phyloP scores from a whole-genome alignment of 192 early-diverging fungal species.

The Polychytrium aggregatum region DNA sequence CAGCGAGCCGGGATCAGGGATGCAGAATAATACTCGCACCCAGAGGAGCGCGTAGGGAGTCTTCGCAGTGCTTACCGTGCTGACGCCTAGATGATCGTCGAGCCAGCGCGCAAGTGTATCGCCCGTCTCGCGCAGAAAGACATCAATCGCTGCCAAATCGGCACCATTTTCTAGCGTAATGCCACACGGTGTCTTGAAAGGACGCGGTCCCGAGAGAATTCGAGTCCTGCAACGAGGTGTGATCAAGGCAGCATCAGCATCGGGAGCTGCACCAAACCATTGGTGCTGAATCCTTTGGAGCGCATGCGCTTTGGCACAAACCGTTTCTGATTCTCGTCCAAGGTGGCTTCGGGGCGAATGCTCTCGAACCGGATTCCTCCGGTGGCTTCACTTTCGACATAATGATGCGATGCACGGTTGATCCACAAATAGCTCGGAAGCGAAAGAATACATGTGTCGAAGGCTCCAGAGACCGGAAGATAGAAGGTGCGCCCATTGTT shows the following conservation, averaged over 20 bases:
- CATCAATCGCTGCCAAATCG: slow-evolving; percentile 6
- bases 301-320: too few species aligned
- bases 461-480: slow-evolving; percentile 33
- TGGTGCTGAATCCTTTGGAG: too few species aligned
- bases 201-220: slow-evolving; percentile 12
- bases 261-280: too few species aligned
- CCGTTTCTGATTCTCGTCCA: slow-evolving; percentile 15
- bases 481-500: slow-evolving; percentile 17
- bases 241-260: too few species aligned
- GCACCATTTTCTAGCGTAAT: slow-evolving; percentile 17
- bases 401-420: too few species aligned
- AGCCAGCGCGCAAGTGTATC: slow-evolving; percentile 32
- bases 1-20: too few species aligned
- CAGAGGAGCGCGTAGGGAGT: too few species aligned
- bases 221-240: slow-evolving; percentile 8
- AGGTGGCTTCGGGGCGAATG: too few species aligned
- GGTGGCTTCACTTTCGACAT: too few species aligned
- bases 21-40: too few species aligned
- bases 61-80: slow-evolving; percentile 4
- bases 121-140: slow-evolving; percentile 6
- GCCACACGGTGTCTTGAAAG: slow-evolving; percentile 25
- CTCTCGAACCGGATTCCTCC: too few species aligned
- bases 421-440: slow-evolving; percentile 19
- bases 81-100: slow-evolving; percentile 16
- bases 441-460: slow-evolving; percentile 21